Evolutionary conservation across 306 rosid genomes (phyloP).

Genomic region (Alnus glutinosa): DNA sequence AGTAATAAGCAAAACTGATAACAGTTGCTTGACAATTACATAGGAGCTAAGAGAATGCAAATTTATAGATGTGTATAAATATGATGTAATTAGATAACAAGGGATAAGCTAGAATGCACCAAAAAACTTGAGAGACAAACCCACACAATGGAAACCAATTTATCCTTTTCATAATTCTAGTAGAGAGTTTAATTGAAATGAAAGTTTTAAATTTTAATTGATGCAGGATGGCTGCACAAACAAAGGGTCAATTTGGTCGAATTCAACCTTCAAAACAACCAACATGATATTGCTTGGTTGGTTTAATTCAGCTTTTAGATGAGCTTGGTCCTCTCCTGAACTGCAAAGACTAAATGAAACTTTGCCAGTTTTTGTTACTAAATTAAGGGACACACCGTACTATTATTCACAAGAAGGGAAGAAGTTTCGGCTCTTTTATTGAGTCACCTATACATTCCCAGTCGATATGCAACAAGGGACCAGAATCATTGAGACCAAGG

Average conservation of each 20-base stretch:
- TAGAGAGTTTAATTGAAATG: not conserved
- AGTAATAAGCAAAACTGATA: constrained; percentile 22
- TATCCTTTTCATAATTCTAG: not conserved
- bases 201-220: not conserved
- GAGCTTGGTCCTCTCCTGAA: not conserved
- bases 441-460: not conserved
- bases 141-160: not conserved
- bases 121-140: not conserved
- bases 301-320: not conserved
- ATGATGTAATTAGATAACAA: not conserved
- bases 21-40: constrained; percentile 11
- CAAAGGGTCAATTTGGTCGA: not conserved
- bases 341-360: not conserved
- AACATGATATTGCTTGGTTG: not conserved
- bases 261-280: not conserved
- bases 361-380: not conserved
- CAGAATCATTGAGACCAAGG: not conserved
- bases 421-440: not conserved
- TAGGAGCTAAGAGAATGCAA: not conserved
- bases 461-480: not conserved
- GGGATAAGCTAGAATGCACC: not conserved
- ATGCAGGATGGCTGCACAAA: not conserved
- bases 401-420: not conserved
- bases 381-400: not conserved
- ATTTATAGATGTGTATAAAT: not conserved